Evolutionary conservation across 352 stramenopile genomes (phyloP).

Genomic region (Globisporangium iwayamae): DNA sequence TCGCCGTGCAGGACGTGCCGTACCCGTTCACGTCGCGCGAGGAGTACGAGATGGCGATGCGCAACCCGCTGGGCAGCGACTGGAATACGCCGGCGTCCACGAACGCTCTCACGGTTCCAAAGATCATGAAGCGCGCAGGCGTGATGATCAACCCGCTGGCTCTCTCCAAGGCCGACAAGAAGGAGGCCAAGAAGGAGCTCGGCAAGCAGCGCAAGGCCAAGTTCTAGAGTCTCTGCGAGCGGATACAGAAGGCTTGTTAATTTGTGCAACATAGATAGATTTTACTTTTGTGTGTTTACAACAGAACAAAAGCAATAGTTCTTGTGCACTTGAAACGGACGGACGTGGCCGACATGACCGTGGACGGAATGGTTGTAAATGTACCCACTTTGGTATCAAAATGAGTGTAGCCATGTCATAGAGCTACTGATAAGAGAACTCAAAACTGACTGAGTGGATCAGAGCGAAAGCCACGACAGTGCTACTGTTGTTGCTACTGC

Average conservation of each 20-base stretch:
- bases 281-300: background rate
- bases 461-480: background rate
- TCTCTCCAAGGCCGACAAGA: constrained; percentile 84
- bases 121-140: constrained; percentile 91
- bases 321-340: too few relatives aligned
- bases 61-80: constrained; percentile 89
- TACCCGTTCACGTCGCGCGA: constrained; percentile 97
- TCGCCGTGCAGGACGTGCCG: constrained; percentile 88
- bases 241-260: background rate
- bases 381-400: background rate
- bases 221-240: constrained; percentile 38
- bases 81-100: constrained; percentile 94
- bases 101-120: constrained; percentile 91
- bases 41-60: constrained; percentile 98
- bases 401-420: background rate
- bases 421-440: background rate
- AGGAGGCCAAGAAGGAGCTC: constrained; percentile 75
- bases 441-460: background rate
- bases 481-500: background rate
- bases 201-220: constrained; percentile 80
- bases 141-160: constrained; percentile 93
- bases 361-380: background rate
- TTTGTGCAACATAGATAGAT: constrained; percentile 12
- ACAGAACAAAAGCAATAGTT: background rate
- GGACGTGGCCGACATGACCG: too few relatives aligned